These are phyloP conservation scores for Boletus bicolor DNA, from an alignment of 768 basidiomycete species.

Conservation along the genomic window DNA sequence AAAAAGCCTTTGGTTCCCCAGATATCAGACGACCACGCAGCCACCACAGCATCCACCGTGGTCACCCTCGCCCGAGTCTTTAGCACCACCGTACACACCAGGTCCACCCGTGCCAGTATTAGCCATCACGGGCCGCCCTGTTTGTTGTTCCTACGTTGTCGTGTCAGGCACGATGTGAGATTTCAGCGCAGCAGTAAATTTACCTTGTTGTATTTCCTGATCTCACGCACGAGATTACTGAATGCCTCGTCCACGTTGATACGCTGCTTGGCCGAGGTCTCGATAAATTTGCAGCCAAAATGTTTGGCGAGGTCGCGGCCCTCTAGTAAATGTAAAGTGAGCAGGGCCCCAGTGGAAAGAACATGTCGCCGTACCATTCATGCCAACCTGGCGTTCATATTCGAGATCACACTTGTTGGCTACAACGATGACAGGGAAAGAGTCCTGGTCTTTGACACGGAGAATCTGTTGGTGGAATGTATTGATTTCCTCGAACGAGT, in stretches of 20 bases:
- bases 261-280: slow-evolving; percentile 94
- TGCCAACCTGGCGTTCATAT: slow-evolving; percentile 93
- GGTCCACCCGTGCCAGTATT: slow-evolving; percentile 41
- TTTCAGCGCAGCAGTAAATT: slow-evolving; percentile 10
- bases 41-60: slow-evolving; percentile 62
- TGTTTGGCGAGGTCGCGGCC: slow-evolving; percentile 95
- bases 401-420: slow-evolving; percentile 99
- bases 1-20: background rate
- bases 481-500: slow-evolving; percentile 96
- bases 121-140: slow-evolving; percentile 61
- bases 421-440: slow-evolving; percentile 92
- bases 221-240: slow-evolving; percentile 88
- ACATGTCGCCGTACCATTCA: slow-evolving; percentile 63
- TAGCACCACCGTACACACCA: slow-evolving; percentile 46
- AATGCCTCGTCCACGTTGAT: slow-evolving; percentile 98
- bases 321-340: slow-evolving; percentile 52
- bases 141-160: slow-evolving; percentile 63
- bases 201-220: slow-evolving; percentile 92
- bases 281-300: slow-evolving; percentile 91
- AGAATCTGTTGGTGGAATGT: slow-evolving; percentile 96
- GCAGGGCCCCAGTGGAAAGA: background rate
- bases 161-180: slow-evolving; percentile 8
- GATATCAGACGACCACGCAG: slow-evolving; percentile 54
- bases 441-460: slow-evolving; percentile 94
- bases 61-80: slow-evolving; percentile 50